phyloP scores from a whole-genome alignment of 768 basidiomycete species.

The Tylopilus vinaceipallidus region DNA sequence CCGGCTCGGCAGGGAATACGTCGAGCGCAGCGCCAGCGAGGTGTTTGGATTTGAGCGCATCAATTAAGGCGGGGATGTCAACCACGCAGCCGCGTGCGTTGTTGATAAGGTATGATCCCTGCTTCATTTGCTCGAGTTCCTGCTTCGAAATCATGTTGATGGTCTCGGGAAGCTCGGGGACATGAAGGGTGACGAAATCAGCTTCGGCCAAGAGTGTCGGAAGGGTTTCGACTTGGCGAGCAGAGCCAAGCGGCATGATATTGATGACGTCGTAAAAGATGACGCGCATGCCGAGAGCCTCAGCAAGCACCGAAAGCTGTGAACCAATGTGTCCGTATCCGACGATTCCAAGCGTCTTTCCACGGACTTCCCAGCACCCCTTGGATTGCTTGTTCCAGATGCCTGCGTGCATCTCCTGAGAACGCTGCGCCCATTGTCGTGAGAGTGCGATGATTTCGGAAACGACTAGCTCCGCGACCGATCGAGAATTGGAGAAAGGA shows the following conservation, averaged over 20 bases:
- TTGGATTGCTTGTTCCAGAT: conserved; percentile 99
- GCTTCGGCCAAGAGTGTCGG: conserved; percentile 68
- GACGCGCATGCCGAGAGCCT: conserved; percentile 94
- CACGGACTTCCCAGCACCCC: conserved; percentile 95
- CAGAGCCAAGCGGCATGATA: conserved; percentile 96
- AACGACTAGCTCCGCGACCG: conserved; percentile 97
- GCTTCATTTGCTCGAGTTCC: conserved; percentile 89
- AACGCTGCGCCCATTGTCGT: conserved; percentile 88
- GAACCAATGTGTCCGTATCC: conserved; percentile 99
- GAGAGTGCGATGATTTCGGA: conserved; percentile 92
- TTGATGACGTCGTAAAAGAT: conserved; percentile 94
- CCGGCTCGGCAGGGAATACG: conserved; percentile 93
- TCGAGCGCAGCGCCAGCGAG: conserved; percentile 88
- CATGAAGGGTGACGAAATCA: conserved; percentile 95
- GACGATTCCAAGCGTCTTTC: conserved; percentile 96
- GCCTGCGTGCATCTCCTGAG: conserved; percentile 83
- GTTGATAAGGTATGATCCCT: conserved; percentile 94
- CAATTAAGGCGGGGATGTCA: conserved; percentile 88
- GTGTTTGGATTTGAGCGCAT: conserved; percentile 78
- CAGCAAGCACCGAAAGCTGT: conserved; percentile 94
- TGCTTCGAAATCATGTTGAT: conserved; percentile 83
- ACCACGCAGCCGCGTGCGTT: conserved; percentile 96
- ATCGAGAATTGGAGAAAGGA: conserved; percentile 97
- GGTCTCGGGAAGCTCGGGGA: conserved; percentile 95
- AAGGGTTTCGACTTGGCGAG: conserved; percentile 84